Base-by-base conservation (phyloP, 805 yeast species). In the Lipomyces orientalis region DNA sequence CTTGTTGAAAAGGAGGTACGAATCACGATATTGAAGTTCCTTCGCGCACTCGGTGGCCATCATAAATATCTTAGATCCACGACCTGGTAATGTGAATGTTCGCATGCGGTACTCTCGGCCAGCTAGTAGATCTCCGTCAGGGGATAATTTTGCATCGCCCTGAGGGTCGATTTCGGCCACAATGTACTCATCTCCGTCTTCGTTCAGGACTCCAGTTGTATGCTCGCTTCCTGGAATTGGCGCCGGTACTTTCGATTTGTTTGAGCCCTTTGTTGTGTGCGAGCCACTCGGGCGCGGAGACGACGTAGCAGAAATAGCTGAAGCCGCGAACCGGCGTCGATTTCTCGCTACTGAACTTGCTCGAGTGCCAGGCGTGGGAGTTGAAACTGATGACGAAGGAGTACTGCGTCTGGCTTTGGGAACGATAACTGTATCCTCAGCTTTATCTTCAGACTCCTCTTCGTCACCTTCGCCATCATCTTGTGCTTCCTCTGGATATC, bases 1-100 rank as follows among this genome's bases (percentile, higher is more conserved):
- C 64, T 78, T 75, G 61, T 80, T 77, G 71, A 87, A 83, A 68
- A 89, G 79, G 1, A 86, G 77, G 73, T 85, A 87, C 52, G 86
- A 83, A 71, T 86, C 89, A 64, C 85, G 78, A 74, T 81, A 78
- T 54, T 79, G 75, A 60, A 85, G 75, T 31, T 78, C 75, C 67
- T 85, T 78, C 58, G 84, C 82, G 66, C 79, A 74, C 71, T 81
- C 79, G 34, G 79, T 76, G 64, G 83, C 80, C 76, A 84, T 64
- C 66, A 80, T 82, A 67, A 77, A 84, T 43, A 79, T 73, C 59
- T 74, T 77, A 52, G 74, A 69, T n/a, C 82, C 82, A 31, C 75
- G 75, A 0, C 77, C 76, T 5, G 84, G 82, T 8, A 83, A 69
- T 2, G 76, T 78, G 69, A 85, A 84, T 0, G 82, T 79, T 16